These are phyloP conservation scores for Syzygium jambos DNA, from an alignment of 345 rosid species.

Conservation along the genomic window DNA sequence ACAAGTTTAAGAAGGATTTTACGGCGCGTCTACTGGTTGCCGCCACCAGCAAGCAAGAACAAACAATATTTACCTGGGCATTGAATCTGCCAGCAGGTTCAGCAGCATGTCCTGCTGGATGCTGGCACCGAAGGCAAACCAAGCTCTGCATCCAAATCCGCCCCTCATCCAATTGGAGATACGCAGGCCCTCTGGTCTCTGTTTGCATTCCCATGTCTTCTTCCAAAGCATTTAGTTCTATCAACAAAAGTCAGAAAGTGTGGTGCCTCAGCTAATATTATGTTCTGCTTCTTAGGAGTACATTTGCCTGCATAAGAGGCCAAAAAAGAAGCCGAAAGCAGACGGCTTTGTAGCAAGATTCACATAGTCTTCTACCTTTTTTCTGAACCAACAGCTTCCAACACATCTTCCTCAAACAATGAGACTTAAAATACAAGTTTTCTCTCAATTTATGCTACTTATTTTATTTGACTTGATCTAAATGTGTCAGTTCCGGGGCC, in stretches of 20 bases:
- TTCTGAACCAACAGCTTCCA: not conserved
- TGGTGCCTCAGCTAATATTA: not conserved
- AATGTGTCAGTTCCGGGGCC: not conserved
- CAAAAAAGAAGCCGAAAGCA: not conserved
- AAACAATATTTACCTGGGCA: not conserved
- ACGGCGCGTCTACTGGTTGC: not conserved
- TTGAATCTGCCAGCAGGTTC: not conserved
- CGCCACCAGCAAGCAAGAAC: not conserved
- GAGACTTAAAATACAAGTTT: not conserved
- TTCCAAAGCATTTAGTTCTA: conserved; percentile 87
- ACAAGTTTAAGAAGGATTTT: not conserved
- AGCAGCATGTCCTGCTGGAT: not conserved
- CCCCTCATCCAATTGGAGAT: conserved; percentile 77
- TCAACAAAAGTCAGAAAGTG: not conserved
- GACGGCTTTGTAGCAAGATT: not conserved
- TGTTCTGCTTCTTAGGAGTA: not conserved
- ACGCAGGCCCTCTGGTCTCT: conserved; percentile 75
- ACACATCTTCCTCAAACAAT: not conserved
- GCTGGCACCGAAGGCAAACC: not conserved
- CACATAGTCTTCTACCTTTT: not conserved
- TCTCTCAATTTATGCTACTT: not conserved
- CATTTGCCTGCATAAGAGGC: not conserved
- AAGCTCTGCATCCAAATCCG: conserved; percentile 23
- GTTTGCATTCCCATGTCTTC: conserved; percentile 83
- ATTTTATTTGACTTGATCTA: not conserved